Evolutionary conservation across 2,329 filamentous ascomycete genomes (phyloP).

Genomic region (Mariannaea sp.): DNA sequence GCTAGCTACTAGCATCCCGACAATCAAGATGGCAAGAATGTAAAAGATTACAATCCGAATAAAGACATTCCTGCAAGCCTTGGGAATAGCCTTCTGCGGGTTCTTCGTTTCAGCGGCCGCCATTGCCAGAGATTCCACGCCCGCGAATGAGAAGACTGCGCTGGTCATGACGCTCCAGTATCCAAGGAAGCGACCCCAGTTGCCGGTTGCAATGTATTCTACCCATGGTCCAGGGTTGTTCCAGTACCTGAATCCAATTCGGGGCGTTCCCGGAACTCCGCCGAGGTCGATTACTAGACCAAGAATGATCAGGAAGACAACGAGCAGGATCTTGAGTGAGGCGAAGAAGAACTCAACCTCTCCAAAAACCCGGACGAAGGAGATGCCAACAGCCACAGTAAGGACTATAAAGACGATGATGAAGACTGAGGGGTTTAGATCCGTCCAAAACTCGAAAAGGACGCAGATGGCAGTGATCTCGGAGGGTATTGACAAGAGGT

Average conservation of each 20-base stretch:
- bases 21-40: constrained; percentile 72
- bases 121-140: constrained; percentile 66
- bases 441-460: constrained; percentile 46
- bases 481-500: constrained; percentile 55
- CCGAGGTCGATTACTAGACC: constrained; percentile 46
- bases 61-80: constrained; percentile 61
- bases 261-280: constrained; percentile 29
- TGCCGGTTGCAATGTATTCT: constrained; percentile 62
- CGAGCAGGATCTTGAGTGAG: constrained; percentile 55
- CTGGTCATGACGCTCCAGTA: constrained; percentile 66
- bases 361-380: constrained; percentile 56
- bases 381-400: constrained; percentile 39
- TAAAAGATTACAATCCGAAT: constrained; percentile 63
- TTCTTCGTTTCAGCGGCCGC: constrained; percentile 64
- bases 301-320: constrained; percentile 56
- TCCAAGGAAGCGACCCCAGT: constrained; percentile 68
- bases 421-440: constrained; percentile 37
- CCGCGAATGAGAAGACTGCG: constrained; percentile 71
- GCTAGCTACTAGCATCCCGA: constrained; percentile 68
- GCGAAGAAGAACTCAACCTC: constrained; percentile 59
- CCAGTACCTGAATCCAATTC: constrained; percentile 35
- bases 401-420: constrained; percentile 36
- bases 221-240: constrained; percentile 70
- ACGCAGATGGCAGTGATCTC: constrained; percentile 53
- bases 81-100: constrained; percentile 57